Evolutionary conservation across 208 protist species (phyloP).

Genomic region (Kentomonas sorsogonicus): DNA sequence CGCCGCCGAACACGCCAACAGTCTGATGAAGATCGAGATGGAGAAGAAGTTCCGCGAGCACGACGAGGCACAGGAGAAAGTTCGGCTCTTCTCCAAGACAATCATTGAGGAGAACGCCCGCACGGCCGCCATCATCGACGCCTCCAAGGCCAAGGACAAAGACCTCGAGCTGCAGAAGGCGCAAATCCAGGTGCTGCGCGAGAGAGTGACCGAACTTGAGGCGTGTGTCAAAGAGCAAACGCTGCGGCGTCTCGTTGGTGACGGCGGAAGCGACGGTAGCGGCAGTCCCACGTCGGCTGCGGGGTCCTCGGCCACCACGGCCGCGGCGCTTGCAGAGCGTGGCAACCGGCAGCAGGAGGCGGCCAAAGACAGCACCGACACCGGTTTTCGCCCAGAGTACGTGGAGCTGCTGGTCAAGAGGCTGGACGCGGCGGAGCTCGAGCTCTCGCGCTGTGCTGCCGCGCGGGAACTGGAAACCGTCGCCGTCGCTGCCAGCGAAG

Average conservation of each 20-base stretch:
- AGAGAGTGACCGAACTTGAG: slow-evolving; percentile 61
- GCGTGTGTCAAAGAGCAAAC: slow-evolving; percentile 33
- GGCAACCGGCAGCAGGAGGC: not conserved
- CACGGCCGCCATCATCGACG: slow-evolving; percentile 36
- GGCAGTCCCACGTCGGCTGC: not conserved
- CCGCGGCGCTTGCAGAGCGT: not conserved
- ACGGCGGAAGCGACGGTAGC: not conserved
- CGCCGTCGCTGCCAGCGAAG: not conserved
- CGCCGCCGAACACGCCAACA: slow-evolving; percentile 64
- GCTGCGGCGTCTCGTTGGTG: too few species aligned
- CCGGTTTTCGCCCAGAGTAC: slow-evolving; percentile 13
- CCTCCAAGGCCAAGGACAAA: slow-evolving; percentile 31
- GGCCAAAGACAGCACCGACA: not conserved
- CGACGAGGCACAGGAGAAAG: slow-evolving; percentile 49
- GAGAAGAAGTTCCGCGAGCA: slow-evolving; percentile 40
- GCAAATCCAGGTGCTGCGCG: slow-evolving; percentile 54
- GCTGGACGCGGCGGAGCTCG: slow-evolving; percentile 32
- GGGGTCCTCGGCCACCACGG: not conserved
- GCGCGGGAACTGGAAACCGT: not conserved
- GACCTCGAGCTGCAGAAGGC: slow-evolving; percentile 60
- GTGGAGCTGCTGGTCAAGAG: slow-evolving; percentile 24
- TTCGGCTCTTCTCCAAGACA: slow-evolving; percentile 58
- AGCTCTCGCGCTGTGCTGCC: not conserved
- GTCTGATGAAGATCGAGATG: slow-evolving; percentile 39
- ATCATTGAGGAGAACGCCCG: slow-evolving; percentile 74